Base-by-base conservation (phyloP, 148 eudicot genomes). In the Rhododendron ferrugineum region DNA sequence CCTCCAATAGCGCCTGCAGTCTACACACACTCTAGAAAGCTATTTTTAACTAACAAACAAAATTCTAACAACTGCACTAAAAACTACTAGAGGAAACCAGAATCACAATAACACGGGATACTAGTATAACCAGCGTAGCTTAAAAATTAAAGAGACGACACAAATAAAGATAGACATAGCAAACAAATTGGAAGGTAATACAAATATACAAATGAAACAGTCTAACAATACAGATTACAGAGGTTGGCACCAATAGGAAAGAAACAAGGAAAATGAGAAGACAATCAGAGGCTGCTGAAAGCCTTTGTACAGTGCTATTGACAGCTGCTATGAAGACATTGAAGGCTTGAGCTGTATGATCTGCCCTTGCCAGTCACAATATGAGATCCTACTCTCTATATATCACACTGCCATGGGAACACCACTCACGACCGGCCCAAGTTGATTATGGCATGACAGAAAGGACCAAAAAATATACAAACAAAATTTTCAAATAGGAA, bases 1-100 rank as follows among this genome's bases (percentile, higher is more conserved):
- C 98, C 97, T 80, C 93, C 96, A 86, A 93, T 84, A 81, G 95
- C 95, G 85, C 97, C 97, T 93, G 97, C 98, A 91, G 95, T 89
- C 98, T 95, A 88, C 88, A 86, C 66, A 58, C 84, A 82, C 72
- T 72, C 82, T 82, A 90, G 84, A 79, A 87, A 46, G 30, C 84
- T 26, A 11, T 72, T 49, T 64, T 37, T 81, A 76, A n/a, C 40
- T 42, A 46, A 80, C n/a, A 80, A 85, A 49, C 0, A 49, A 80
- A 62, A 32, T 60, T 68, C 22, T 82, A 79, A 76, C 77, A 10
- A 58, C 70, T 78, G 23, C 37, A 72, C 36, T 84, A 6, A 11
- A 66, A 77, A 76, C 32, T 62, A 22, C 70, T 30, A 37, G 22
- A 9, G 60, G 14, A 66, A 72, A 76, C 40, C 32, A 16, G 56